Evolutionary conservation across 768 basidiomycete genomes (phyloP).

Genomic region (Mrakia hoshinonis): DNA sequence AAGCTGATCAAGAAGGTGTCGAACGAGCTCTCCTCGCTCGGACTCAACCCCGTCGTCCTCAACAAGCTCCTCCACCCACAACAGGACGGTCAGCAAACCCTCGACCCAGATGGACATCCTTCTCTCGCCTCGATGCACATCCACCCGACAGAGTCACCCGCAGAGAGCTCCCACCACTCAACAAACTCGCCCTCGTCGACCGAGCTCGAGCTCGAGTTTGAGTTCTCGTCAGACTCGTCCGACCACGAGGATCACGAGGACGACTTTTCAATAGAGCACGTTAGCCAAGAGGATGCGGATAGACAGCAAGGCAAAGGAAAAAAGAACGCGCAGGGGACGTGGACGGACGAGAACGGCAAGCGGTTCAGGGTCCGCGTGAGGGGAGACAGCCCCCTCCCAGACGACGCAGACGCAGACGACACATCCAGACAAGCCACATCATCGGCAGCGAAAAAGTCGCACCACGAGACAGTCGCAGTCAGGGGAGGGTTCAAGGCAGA

Average conservation of each 20-base stretch:
- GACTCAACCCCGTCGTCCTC: constrained; percentile 47
- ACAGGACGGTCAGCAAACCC: background rate
- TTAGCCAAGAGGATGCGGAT: background rate
- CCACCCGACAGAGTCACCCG: constrained; percentile 19
- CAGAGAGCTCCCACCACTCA: constrained; percentile 4
- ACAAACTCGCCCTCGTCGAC: background rate
- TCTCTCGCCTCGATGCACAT: background rate
- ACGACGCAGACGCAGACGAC: constrained; percentile 32
- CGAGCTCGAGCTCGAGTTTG: constrained; percentile 26
- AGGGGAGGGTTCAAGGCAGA: constrained; percentile 41
- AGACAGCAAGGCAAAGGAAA: background rate
- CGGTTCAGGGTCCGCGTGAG: constrained; percentile 21
- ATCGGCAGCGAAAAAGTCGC: constrained; percentile 15
- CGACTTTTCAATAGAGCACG: background rate
- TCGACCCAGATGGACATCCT: background rate
- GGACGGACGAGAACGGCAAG: constrained; percentile 27
- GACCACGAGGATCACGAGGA: background rate
- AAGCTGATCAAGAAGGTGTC: constrained; percentile 79
- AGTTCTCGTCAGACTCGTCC: constrained; percentile 28
- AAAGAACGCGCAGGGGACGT: constrained; percentile 8
- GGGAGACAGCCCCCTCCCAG: constrained; percentile 14
- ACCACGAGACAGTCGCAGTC: constrained; percentile 19
- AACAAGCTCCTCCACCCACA: constrained; percentile 43
- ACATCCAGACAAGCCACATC: constrained; percentile 7
- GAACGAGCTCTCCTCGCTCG: constrained; percentile 63